Conservation (phyloP, 441 rosid species). For the Euphorbia schlechtendalii region DNA sequence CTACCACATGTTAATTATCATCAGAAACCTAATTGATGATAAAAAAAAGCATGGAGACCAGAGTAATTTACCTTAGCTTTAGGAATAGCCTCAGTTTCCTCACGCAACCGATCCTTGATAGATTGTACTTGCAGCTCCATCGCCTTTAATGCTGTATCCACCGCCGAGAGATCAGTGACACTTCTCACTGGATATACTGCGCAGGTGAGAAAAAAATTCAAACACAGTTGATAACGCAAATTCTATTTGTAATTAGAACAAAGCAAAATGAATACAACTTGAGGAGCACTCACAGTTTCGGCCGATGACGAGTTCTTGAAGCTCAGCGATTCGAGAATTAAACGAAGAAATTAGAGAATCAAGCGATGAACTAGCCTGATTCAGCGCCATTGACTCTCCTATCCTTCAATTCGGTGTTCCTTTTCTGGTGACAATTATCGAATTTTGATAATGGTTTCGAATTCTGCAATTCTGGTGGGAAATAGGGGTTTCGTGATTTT, state of each 20-base stretch:
- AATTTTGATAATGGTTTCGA: constrained; percentile 1
- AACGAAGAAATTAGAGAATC: constrained; percentile 63
- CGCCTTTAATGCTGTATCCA: constrained; percentile 61
- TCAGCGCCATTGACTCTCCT: constrained; percentile 41
- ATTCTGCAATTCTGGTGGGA: constrained; percentile 15
- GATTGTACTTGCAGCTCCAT: constrained; percentile 81
- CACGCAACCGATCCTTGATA: constrained; percentile 65
- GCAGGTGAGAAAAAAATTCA: background rate
- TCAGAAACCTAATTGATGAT: background rate
- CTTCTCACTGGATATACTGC: constrained; percentile 78
- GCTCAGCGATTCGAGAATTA: constrained; percentile 59
- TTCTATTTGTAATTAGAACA: background rate
- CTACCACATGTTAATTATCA: background rate
- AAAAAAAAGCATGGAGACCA: background rate
- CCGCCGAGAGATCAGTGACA: constrained; percentile 55
- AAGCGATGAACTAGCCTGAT: constrained; percentile 58
- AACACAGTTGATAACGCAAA: background rate
- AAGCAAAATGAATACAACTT: background rate
- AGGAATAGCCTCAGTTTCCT: constrained; percentile 70
- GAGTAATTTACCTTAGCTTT: constrained; percentile 59
- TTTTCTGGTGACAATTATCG: background rate
- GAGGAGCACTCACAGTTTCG: constrained; percentile 63
- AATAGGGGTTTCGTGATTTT: background rate
- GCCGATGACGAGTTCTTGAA: constrained; percentile 84
- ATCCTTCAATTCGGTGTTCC: background rate